Evolutionary conservation across 208 protist genomes (phyloP), one percentile per base, ranked within the genome.

Genomic region (Trypanosoma caninum): DNA sequence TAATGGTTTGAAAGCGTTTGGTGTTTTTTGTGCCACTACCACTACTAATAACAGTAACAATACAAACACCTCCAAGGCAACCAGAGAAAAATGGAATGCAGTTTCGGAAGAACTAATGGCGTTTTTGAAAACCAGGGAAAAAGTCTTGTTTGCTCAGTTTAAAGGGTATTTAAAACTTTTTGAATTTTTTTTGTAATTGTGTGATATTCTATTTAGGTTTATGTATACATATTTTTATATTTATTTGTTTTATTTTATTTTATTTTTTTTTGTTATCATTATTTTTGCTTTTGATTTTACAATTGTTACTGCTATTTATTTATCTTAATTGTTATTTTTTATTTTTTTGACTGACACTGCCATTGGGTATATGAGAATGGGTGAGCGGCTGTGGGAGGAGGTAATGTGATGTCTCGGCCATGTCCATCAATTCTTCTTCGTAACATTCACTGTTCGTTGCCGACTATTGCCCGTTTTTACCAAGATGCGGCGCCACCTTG

Each of bases 401-500:
- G 47, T 40, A n/a, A 28, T n/a, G 31, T 23, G 20, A 63, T 62
- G 54, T 22, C 65, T 20, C 23, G 22, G 11, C 14, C 48, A 3
- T 9, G 30, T 13, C 59, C 74, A 7, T 87, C 84, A 2, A 8
- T 76, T 31, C 81, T 91, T 44, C 73, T 91, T 50, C 72, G 75
- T 31, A 65, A 88, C 62, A 78, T 91, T 38, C 74, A 88, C 44
- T 67, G 59, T 46, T 76, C 78, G 33, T 31, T 91, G 38, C 74
- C 78, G 3, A 45, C 56, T 14, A 72, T 88, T 50, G 61, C 72
- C n/a, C 77, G 65, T 4, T 66, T 88, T 14, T 88, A 85, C 50
- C 22, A 18, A 10, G 55, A 25, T 22, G 45, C 47, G n/a, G 44
- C 10, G 14, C 18, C 46, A 28, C 35, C 46, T 33, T 13, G 2